Evolutionary conservation across 202 grass and related monocot species (phyloP), one percentile per base, ranked within the genome.

Genomic region (Tripidium arundinaceum): DNA sequence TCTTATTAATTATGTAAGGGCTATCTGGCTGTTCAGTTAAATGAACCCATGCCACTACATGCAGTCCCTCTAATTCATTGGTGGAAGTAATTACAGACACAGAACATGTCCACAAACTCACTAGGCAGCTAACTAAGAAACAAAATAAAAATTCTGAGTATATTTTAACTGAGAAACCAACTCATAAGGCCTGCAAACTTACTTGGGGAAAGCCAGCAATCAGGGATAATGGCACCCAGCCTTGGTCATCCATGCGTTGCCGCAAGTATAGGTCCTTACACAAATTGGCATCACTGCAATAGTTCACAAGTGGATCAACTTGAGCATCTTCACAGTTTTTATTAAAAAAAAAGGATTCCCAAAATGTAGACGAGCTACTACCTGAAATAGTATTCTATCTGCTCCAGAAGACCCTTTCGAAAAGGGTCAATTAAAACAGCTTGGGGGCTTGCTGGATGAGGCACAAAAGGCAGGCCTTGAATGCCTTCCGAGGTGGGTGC

Each of bases 331-430:
- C 36, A 55, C 70, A 69, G 8, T 55, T 10, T 24, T 57, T 24
- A 57, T 57, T 55, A 36, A 33, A 84, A 45, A 8, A 41, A 90
- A 33, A 33, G 45, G 19, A 47, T 25, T 7, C 43, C 19, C 18
- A 16, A 2, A 72, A 68, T 14, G 57, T 74, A 41, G 21, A 75
- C 0, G 21, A 70, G 14, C 19, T 65, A 11, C n/a, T 70, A 98
- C 95, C 95, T 98, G 83, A 98, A 98, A 67, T 98, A 98, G 72
- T 94, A 98, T 1, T 98, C 86, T 72, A 98, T 98, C 75, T 98
- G 95, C 49, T 10, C 67, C 66, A 91, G 57, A 31, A 98, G 78
- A 31, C 74, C 81, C 42, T 33, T 39, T 9, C 65, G 71, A 26
- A 80, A 42, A 74, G 76, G 86, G 37, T 98, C 95, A 29, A 88